phyloP scores from a whole-genome alignment of 495 filamentous ascomycete genomes.

The Penicillium cataractarum region DNA sequence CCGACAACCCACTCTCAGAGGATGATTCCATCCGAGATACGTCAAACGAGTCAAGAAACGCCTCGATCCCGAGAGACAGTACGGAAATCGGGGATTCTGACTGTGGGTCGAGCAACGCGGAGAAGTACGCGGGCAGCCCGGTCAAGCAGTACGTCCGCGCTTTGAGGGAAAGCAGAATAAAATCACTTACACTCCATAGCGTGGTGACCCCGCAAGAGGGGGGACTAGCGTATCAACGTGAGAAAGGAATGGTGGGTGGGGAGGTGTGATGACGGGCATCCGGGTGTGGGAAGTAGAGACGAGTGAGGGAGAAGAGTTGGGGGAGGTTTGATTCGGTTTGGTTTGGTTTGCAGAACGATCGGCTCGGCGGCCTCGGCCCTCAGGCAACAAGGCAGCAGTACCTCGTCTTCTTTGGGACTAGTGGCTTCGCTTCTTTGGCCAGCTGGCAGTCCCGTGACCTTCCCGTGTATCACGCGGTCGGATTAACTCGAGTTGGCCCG shows the following conservation, averaged over 20 bases:
- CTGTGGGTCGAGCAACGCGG: conserved; percentile 53
- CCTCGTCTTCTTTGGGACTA: conserved; percentile 26
- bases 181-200: conserved; percentile 55
- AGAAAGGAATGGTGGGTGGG: conserved; percentile 33
- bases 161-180: conserved; percentile 29
- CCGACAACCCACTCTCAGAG: conserved; percentile 25
- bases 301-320: conserved; percentile 33
- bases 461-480: not conserved
- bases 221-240: conserved; percentile 33
- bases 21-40: conserved; percentile 20
- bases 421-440: conserved; percentile 30
- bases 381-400: conserved; percentile 40
- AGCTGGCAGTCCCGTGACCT: conserved; percentile 27
- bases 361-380: conserved; percentile 30
- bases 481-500: not conserved
- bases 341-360: conserved; percentile 36
- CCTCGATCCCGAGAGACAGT: conserved; percentile 20
- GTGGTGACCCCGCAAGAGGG: conserved; percentile 53
- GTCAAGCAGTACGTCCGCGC: conserved; percentile 35
- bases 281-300: conserved; percentile 24
- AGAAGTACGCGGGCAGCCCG: conserved; percentile 48
- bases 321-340: conserved; percentile 31
- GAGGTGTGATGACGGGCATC: conserved; percentile 21
- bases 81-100: conserved; percentile 31
- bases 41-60: conserved; percentile 15